Conservation (phyloP, 2,329 filamentous ascomycete species). For the Neurospora sp. region DNA sequence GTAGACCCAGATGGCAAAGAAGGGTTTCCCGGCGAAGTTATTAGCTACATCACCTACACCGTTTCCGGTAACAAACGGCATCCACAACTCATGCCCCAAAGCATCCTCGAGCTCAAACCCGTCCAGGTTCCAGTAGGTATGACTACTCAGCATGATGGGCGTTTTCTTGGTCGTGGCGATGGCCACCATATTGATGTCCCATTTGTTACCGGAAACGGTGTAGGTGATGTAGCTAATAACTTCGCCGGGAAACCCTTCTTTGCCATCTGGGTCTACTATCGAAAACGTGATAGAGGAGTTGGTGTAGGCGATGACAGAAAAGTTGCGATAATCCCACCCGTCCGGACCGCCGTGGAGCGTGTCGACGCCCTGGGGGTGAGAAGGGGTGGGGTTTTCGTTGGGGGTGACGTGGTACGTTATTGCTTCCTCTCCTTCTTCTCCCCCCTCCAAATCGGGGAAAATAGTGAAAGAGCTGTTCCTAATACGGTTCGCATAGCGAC, state of each 20-base stretch:
- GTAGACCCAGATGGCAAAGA: no score
- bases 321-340: conserved; percentile 72
- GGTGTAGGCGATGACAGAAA: conserved; percentile 62
- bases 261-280: conserved; percentile 63
- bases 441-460: no score
- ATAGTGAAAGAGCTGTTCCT: conserved; percentile 61
- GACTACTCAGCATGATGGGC: conserved; percentile 68
- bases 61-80: no score
- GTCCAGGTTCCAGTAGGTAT: conserved; percentile 78
- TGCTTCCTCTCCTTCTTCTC: conserved; percentile 34
- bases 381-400: conserved; percentile 52
- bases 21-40: no score
- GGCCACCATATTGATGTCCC: conserved; percentile 66
- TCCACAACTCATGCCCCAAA: conserved; percentile 62
- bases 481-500: conserved; percentile 74
- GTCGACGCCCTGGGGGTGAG: conserved; percentile 44
- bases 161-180: conserved; percentile 64
- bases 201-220: conserved; percentile 53
- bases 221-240: conserved; percentile 69
- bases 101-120: conserved; percentile 58
- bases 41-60: no score
- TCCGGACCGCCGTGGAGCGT: conserved; percentile 61
- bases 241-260: conserved; percentile 70
- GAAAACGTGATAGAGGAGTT: conserved; percentile 58
- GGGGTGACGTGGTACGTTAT: conserved; percentile 46